These are phyloP conservation scores for Fomitiporia mediterranea DNA, from an alignment of 1,284 basidiomycete genomes.

Conservation along the genomic window DNA sequence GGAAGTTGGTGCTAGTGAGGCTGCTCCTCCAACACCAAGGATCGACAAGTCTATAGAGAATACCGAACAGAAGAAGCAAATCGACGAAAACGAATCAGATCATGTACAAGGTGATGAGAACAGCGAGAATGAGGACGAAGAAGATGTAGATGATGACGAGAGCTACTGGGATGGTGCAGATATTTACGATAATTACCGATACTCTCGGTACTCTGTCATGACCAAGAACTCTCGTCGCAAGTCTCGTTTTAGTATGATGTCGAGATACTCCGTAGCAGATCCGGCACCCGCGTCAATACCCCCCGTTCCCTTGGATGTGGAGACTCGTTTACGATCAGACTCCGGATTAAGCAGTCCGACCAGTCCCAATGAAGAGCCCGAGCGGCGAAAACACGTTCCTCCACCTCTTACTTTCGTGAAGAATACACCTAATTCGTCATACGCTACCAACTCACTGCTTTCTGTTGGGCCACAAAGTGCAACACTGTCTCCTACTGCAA, in stretches of 20 bases:
- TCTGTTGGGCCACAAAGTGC: background rate
- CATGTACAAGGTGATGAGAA: too few species aligned
- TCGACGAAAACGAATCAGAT: background rate
- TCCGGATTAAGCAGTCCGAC: background rate
- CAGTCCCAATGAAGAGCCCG: background rate
- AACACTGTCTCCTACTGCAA: background rate
- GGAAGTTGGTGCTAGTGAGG: conserved; percentile 20
- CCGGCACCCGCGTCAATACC: background rate
- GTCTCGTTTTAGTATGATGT: conserved; percentile 15
- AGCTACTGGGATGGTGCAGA: conserved; percentile 61
- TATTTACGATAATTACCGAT: conserved; percentile 73
- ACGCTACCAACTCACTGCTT: background rate
- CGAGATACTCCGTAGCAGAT: conserved; percentile 1
- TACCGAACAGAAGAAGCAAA: background rate
- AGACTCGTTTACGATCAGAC: background rate
- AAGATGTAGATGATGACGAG: conserved; percentile 35
- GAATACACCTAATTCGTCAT: background rate
- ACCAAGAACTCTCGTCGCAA: conserved; percentile 20
- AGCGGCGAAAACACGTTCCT: conserved; percentile 15
- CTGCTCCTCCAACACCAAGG: conserved; percentile 14
- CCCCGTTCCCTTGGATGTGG: conserved; percentile 10
- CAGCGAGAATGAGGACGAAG: conserved; percentile 21
- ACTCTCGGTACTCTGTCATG: conserved; percentile 50
- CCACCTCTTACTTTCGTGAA: conserved; percentile 17
- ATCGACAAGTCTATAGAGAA: background rate